Evolutionary conservation across 495 filamentous ascomycete species (phyloP).

Genomic region (Bathelium albidoporum): DNA sequence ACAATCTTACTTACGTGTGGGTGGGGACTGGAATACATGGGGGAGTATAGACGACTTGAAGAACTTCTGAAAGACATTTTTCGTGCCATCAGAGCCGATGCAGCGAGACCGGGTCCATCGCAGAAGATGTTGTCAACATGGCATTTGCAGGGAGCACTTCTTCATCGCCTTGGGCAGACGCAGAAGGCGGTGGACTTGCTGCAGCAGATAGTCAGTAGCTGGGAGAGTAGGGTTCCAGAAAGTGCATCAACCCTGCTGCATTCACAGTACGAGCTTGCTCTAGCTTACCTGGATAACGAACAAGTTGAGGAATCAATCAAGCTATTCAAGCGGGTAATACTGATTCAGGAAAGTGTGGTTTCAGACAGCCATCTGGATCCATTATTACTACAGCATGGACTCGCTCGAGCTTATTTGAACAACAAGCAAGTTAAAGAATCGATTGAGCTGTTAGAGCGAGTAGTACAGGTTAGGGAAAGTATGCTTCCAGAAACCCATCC

Average conservation of each 20-base stretch:
- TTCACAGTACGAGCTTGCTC: too few relatives aligned
- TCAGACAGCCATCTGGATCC: slow-evolving; percentile 11
- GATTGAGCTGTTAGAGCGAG: slow-evolving; percentile 13
- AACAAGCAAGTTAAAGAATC: slow-evolving; percentile 10
- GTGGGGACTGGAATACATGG: neutral
- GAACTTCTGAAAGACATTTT: neutral
- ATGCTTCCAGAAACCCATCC: slow-evolving; percentile 7
- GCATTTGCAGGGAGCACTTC: neutral
- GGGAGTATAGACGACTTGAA: neutral
- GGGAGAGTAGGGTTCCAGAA: neutral
- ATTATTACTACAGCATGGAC: slow-evolving; percentile 15
- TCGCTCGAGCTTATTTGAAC: slow-evolving; percentile 15
- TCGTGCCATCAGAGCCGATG: neutral
- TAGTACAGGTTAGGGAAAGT: slow-evolving; percentile 1
- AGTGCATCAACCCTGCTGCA: too few relatives aligned
- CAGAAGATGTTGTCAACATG: neutral
- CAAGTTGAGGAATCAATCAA: too few relatives aligned
- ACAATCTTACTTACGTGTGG: neutral
- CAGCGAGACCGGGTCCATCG: neutral
- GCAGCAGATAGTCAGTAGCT: neutral
- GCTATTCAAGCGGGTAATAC: too few relatives aligned
- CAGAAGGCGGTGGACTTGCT: neutral
- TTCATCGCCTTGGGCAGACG: neutral
- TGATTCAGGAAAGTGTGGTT: neutral
- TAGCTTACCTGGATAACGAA: too few relatives aligned